phyloP scores from a whole-genome alignment of 352 stramenopile genomes.

The Detonula confervacea region DNA sequence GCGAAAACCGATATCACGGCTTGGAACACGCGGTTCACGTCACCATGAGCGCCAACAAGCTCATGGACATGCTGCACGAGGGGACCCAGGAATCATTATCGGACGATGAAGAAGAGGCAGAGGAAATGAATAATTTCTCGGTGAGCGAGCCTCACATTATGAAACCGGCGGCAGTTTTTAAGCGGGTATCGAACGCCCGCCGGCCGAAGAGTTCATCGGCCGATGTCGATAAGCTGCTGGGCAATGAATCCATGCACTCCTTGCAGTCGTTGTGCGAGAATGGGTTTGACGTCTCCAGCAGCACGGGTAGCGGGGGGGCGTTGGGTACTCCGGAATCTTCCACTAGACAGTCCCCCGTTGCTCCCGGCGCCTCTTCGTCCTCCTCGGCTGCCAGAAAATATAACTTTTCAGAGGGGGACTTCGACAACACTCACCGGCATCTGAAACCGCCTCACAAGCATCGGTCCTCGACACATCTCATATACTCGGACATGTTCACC shows the following conservation, averaged over 20 bases:
- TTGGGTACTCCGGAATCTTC: too few species aligned
- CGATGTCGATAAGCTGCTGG: constrained; percentile 1
- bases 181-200: neutral
- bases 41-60: constrained; percentile 74
- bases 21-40: constrained; percentile 82
- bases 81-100: constrained; percentile 17
- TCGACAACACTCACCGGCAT: neutral
- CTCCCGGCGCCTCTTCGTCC: too few species aligned
- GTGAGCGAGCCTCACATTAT: constrained; percentile 5
- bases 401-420: neutral
- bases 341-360: too few species aligned
- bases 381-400: too few species aligned
- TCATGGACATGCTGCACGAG: constrained; percentile 70
- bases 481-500: constrained; percentile 67
- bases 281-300: too few species aligned
- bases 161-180: too few species aligned
- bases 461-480: constrained; percentile 30
- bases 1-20: constrained; percentile 73
- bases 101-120: constrained; percentile 8
- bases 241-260: too few species aligned
- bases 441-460: constrained; percentile 4
- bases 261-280: too few species aligned
- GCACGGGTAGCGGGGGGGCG: too few species aligned
- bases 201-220: too few species aligned
- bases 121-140: constrained; percentile 18